Evolutionary conservation across 2,329 filamentous ascomycete genomes (phyloP), one percentile per base, ranked within the genome.

Genomic region (Escovopsis weberi): DNA sequence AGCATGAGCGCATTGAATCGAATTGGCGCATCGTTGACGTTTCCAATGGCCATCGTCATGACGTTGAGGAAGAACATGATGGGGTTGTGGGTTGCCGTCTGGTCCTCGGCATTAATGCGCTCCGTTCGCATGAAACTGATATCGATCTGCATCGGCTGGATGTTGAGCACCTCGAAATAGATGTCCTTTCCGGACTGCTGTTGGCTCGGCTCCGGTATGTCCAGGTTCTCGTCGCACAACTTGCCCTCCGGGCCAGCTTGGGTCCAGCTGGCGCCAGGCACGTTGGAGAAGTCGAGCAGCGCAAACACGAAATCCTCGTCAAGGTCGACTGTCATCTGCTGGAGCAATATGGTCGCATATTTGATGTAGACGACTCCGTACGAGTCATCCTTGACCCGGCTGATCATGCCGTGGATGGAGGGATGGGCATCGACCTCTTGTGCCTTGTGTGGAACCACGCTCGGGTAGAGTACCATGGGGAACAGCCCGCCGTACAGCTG

Each of bases 41-140:
- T 98, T 49, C 91, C 91, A 55, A 98, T 91, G 12, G 91, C 94
- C 91, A 98, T 98, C 1, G 93, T 96, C 69, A 98, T 80, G 51
- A 96, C 85, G 56, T 98, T 96, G 60, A 96, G 80, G 58, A 95
- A 88, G 67, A 96, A 98, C 88, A 96, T 96, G 60, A 98, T 73
- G 1, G 93, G 93, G 56, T 94, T 98, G 36, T 77, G 79, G 1
- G 86, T 86, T 12, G 85, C 86, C 38, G 87, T 83, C 52, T 91
- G 93, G 59, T 96, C 88, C 59, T 96, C 89, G 2, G 85, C 89
- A 50, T 98, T 98, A 64, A 98, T 83, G 10, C 87, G 79, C 60
- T 98, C 91, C 0, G 91, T 98, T 18, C 91, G 82, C 60, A 98
- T 93, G 57, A 98, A 95, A 1, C 91, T 96, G 42, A 98, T 68